Evolutionary conservation across 2,329 filamentous ascomycete species (phyloP).

Genomic region (Phyllosticta citribraziliensis): DNA sequence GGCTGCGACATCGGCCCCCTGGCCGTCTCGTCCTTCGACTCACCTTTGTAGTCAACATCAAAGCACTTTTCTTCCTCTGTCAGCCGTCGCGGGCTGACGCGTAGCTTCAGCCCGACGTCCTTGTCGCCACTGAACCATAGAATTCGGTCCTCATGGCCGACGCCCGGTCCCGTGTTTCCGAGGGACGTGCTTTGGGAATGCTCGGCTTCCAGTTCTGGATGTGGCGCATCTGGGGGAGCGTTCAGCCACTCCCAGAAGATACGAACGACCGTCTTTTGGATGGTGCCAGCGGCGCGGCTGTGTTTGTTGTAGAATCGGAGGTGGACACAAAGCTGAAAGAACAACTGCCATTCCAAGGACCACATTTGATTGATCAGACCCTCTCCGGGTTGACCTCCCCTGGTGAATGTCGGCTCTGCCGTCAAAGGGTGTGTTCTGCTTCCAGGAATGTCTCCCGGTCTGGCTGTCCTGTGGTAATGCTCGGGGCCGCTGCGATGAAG

Average conservation of each 20-base stretch:
- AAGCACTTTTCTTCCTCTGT: conserved; percentile 59
- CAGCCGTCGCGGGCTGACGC: conserved; percentile 46
- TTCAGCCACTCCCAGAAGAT: conserved; percentile 65
- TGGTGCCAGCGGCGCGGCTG: conserved; percentile 26
- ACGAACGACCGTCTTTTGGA: conserved; percentile 59
- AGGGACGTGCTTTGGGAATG: background rate
- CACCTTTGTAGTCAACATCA: conserved; percentile 63
- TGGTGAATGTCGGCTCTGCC: conserved; percentile 12
- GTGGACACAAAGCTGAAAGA: background rate
- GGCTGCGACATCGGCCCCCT: conserved; percentile 6
- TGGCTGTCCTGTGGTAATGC: background rate
- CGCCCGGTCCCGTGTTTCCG: conserved; percentile 17
- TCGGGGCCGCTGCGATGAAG: conserved; percentile 35
- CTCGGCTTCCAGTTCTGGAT: background rate
- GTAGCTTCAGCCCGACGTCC: conserved; percentile 59
- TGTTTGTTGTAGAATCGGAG: background rate
- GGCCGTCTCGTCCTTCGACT: conserved; percentile 15
- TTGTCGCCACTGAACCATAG: conserved; percentile 59
- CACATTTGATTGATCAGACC: conserved; percentile 50
- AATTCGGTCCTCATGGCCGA: conserved; percentile 32
- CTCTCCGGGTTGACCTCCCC: conserved; percentile 21
- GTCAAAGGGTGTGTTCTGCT: conserved; percentile 30
- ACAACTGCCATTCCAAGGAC: conserved; percentile 47
- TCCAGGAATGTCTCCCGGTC: conserved; percentile 35
- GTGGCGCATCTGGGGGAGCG: background rate